Evolutionary conservation across 345 rosid species (phyloP), one percentile per base, ranked within the genome.

Genomic region (Microcos paniculata): DNA sequence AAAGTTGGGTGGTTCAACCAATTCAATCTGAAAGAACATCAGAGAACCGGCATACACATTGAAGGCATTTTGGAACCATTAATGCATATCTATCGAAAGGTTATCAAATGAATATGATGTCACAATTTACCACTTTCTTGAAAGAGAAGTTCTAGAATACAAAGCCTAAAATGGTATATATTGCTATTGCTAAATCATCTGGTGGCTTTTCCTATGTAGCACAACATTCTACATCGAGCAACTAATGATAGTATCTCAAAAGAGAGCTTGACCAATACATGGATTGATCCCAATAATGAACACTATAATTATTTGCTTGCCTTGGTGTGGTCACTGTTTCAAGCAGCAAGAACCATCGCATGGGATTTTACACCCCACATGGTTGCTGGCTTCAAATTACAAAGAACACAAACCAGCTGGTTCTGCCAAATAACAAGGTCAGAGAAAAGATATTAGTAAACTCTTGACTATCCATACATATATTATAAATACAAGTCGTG

Each of bases 301-400:
- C 6, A 30, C 31, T 12, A n/a, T 2, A 19, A 26, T 26, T 33
- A 35, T 26, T 72, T 57, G 63, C 79, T 71, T 74, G 87, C 93
- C 92, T 86, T 85, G 48, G 86, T 84, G 48, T 84, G 85, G 62
- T 90, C 98, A 77, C 85, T 81, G 84, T 80, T 86, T 28, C 94
- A 90, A 84, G 97, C 98, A 31, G 92, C 92, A 57, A 96, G 96
- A 83, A 96, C 97, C 99, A 96, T 96, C 62, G 97, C 99, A 26
- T 96, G 97, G 3, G 99, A 96, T 84, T 90, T 87, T 63, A 96
- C 74, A 9, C 96, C 98, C 80, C 98, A 84, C 99, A 93, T 96
- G 72, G 82, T 85, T 51, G 91, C 91, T 28, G 99, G 89, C 81
- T 96, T 96, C 80, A 96, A 82, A 82, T 96, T 96, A 87, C 99